Evolutionary conservation across 306 rosid genomes (phyloP).

Genomic region (Sophora flavescens): DNA sequence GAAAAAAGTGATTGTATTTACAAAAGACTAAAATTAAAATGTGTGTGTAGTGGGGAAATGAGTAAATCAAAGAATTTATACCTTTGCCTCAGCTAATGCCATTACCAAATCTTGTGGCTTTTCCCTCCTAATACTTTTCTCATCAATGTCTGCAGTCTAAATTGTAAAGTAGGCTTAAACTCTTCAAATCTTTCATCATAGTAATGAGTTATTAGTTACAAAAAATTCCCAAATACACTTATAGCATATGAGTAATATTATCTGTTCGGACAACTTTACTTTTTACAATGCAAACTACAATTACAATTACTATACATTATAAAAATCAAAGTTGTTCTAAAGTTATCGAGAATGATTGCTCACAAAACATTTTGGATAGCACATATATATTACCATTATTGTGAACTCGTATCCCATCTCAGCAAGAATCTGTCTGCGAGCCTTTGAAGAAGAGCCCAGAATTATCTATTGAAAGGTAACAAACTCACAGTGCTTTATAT

Average conservation of each 20-base stretch:
- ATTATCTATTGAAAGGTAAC: conserved; percentile 62
- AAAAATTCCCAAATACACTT: background rate
- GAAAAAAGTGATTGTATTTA: background rate
- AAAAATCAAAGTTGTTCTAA: background rate
- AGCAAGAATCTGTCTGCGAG: conserved; percentile 75
- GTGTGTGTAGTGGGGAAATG: background rate
- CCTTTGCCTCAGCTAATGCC: conserved; percentile 93
- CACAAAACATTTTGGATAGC: background rate
- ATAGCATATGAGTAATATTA: background rate
- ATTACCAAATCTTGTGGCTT: conserved; percentile 84
- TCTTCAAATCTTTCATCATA: conserved; percentile 29
- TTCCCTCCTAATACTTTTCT: conserved; percentile 76
- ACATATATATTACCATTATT: conserved; percentile 66
- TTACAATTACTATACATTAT: too few relatives aligned
- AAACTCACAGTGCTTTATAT: background rate
- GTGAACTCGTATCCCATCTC: conserved; percentile 90
- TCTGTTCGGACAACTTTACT: background rate
- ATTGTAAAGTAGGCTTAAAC: conserved; percentile 41
- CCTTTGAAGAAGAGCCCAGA: conserved; percentile 88
- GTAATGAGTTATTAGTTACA: conserved; percentile 7
- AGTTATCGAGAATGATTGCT: background rate
- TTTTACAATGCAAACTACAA: background rate
- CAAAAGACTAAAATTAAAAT: background rate
- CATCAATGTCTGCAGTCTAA: conserved; percentile 91
- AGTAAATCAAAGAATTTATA: conserved; percentile 25